phyloP scores from a whole-genome alignment of 2,329 filamentous ascomycete species.

The Trichoderma semiorbis region DNA sequence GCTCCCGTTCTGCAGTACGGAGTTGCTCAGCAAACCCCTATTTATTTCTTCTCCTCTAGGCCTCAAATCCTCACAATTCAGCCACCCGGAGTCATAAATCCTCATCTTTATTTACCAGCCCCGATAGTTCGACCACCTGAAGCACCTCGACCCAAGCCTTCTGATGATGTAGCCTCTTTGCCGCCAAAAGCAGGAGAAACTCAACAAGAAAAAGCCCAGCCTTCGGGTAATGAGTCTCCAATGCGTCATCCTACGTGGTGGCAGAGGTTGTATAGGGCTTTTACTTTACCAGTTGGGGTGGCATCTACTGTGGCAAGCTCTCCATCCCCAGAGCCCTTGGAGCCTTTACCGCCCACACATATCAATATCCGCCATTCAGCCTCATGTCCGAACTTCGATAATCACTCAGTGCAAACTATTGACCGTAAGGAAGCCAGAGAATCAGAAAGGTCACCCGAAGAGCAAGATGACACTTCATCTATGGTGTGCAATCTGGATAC shows the following conservation, averaged over 20 bases:
- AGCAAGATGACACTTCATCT: not conserved
- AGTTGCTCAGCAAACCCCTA: not conserved
- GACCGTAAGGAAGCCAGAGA: not conserved
- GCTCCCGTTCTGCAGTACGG: not conserved
- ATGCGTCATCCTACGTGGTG: slow-evolving; percentile 27
- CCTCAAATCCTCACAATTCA: not conserved
- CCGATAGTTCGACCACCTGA: not conserved
- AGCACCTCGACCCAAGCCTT: not conserved
- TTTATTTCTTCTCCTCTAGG: not conserved
- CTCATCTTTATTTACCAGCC: not conserved
- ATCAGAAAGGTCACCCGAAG: not conserved
- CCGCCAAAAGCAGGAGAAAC: not conserved
- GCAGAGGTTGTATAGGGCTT: slow-evolving; percentile 27
- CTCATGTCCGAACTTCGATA: not conserved
- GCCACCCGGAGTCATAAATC: not conserved
- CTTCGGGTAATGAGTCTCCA: not conserved
- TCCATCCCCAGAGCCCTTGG: slow-evolving; percentile 24
- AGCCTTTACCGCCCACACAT: slow-evolving; percentile 15
- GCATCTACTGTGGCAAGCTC: slow-evolving; percentile 35
- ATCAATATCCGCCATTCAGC: not conserved
- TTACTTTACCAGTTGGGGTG: slow-evolving; percentile 32
- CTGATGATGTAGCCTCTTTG: not conserved
- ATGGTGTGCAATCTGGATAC: not conserved
- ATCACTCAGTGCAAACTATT: not conserved
- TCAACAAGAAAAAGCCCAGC: not conserved